Percentiles rank a stretch among this genome's conserved stretches.
Evolutionary conservation across 192 early-diverging fungal species (phyloP).

Genomic region (Linnemannia schmuckeri): DNA sequence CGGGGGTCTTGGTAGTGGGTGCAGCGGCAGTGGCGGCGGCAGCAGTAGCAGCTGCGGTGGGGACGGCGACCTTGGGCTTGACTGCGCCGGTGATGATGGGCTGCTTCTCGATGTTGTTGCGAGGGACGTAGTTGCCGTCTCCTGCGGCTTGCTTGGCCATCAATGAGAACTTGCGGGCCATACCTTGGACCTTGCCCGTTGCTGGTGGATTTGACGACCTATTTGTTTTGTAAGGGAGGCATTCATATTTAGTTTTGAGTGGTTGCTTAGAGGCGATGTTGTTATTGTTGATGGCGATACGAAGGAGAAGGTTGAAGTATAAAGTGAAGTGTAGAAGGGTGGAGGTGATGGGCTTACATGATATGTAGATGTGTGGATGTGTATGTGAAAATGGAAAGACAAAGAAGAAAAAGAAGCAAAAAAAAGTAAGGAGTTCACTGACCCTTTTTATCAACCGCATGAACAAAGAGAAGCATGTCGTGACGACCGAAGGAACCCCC

Average conservation of each 20-base stretch:
- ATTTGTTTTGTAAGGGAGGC: not conserved
- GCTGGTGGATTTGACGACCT: slow-evolving; percentile 9
- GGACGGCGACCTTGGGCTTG: slow-evolving; percentile 19
- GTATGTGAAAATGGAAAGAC: not conserved
- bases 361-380: not conserved
- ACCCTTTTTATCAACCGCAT: not conserved
- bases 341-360: slow-evolving; percentile 3
- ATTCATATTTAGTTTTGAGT: not conserved
- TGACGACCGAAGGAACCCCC: not conserved
- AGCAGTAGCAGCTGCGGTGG: slow-evolving; percentile 1
- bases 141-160: slow-evolving; percentile 45
- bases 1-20: slow-evolving; percentile 7
- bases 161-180: slow-evolving; percentile 46
- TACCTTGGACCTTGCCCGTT: slow-evolving; percentile 39
- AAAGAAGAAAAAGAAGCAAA: slow-evolving; percentile 6
- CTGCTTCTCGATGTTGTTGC: slow-evolving; percentile 33
- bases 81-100: slow-evolving; percentile 5
- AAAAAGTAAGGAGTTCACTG: not conserved
- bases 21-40: not conserved
- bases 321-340: not conserved
- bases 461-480: not conserved
- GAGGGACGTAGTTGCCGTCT: slow-evolving; percentile 26
- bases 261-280: not conserved
- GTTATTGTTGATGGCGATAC: not conserved
- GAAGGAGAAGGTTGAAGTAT: not conserved